Conservation (phyloP, 805 yeast genomes). For the Yarrowia divulgata region DNA sequence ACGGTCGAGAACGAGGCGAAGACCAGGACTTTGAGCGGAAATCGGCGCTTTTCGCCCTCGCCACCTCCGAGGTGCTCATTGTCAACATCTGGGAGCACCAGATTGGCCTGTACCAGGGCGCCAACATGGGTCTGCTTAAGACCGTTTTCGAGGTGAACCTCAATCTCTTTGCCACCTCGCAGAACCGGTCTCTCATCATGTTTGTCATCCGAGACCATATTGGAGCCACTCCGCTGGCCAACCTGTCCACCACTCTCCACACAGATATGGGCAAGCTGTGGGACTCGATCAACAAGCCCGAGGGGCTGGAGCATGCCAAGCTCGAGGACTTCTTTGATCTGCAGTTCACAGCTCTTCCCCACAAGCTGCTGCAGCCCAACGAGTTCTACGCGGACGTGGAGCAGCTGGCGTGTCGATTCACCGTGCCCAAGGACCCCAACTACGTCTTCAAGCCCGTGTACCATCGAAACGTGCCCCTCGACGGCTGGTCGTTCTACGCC, state of each 20-base stretch:
- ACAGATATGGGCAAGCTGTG: constrained; percentile 80
- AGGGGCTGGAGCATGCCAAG: constrained; percentile 59
- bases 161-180: constrained; percentile 75
- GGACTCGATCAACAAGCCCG: constrained; percentile 78
- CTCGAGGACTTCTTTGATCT: constrained; percentile 84
- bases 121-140: constrained; percentile 92
- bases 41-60: constrained; percentile 91
- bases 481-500: constrained; percentile 95
- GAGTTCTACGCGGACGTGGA: constrained; percentile 68
- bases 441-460: constrained; percentile 70
- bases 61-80: constrained; percentile 88
- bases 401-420: constrained; percentile 68
- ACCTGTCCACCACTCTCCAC: constrained; percentile 70
- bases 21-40: constrained; percentile 98
- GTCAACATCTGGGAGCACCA: constrained; percentile 97
- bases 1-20: constrained; percentile 97
- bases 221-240: constrained; percentile 82
- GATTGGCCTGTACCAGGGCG: constrained; percentile 96
- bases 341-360: constrained; percentile 80
- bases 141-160: constrained; percentile 97
- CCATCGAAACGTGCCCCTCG: constrained; percentile 87
- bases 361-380: constrained; percentile 81
- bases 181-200: constrained; percentile 54
- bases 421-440: constrained; percentile 48
- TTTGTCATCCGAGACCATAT: constrained; percentile 93